Conservation (phyloP, 2,329 filamentous ascomycete genomes). For the Celoporthe dispersa region DNA sequence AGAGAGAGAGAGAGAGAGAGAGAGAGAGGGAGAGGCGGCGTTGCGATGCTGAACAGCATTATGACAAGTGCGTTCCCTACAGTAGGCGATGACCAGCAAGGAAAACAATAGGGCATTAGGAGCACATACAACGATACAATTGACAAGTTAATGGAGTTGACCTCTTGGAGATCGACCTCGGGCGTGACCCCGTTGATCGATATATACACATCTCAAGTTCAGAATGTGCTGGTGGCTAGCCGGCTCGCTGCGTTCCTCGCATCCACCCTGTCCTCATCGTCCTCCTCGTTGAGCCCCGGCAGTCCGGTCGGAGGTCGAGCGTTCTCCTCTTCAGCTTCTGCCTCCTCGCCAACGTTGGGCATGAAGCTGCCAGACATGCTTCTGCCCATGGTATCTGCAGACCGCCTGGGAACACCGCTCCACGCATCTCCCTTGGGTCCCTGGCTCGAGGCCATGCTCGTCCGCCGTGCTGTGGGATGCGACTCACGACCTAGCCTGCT, state of each 20-base stretch:
- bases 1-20: neutral
- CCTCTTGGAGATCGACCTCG: conserved; percentile 10
- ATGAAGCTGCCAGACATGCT: conserved; percentile 77
- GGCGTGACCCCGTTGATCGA: neutral
- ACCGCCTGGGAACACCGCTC: conserved; percentile 87
- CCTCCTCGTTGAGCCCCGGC: conserved; percentile 72
- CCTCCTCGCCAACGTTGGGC: conserved; percentile 66
- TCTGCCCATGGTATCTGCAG: conserved; percentile 72
- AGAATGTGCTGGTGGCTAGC: conserved; percentile 93
- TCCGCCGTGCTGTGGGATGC: conserved; percentile 74
- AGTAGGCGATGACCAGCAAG: neutral
- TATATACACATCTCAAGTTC: conserved; percentile 33
- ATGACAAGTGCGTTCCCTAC: neutral
- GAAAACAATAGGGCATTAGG: conserved; percentile 9
- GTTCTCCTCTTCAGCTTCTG: conserved; percentile 52
- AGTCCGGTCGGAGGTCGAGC: conserved; percentile 42
- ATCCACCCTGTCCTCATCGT: conserved; percentile 92
- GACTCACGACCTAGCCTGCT: conserved; percentile 87
- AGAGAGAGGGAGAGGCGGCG: neutral
- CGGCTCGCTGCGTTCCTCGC: conserved; percentile 93
- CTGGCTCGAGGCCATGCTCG: conserved; percentile 83
- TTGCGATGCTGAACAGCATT: neutral
- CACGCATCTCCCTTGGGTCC: conserved; percentile 98
- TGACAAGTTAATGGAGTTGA: conserved; percentile 19
- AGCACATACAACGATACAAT: conserved; percentile 30